These are phyloP conservation scores for Epichloe baconii DNA, from an alignment of 2,329 filamentous ascomycete species.

Conservation along the genomic window DNA sequence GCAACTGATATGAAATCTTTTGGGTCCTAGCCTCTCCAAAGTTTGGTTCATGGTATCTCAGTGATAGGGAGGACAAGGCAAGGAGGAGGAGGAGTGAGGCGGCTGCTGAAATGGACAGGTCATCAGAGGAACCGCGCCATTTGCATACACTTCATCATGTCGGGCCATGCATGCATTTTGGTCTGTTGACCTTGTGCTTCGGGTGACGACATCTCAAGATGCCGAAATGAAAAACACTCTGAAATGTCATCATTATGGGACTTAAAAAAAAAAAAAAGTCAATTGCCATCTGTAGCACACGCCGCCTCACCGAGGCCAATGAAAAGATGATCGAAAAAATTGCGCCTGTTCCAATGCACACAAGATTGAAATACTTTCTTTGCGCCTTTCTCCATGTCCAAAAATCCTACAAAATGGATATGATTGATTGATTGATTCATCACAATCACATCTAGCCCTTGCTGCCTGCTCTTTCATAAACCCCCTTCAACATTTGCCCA, in stretches of 20 bases:
- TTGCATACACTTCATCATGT: no score
- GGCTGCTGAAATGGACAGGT: no score
- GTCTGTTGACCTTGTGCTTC: no score
- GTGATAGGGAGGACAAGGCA: conserved; percentile 14
- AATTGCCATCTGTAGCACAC: not conserved
- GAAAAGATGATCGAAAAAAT: not conserved
- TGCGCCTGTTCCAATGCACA: conserved; percentile 2
- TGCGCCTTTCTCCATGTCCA: not conserved
- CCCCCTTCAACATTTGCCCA: not conserved
- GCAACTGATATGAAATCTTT: not conserved
- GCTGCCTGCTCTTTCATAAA: not conserved
- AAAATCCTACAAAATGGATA: not conserved
- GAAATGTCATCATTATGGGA: not conserved
- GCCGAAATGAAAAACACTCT: not conserved
- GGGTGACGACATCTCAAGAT: no score
- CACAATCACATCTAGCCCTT: not conserved
- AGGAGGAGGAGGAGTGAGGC: no score
- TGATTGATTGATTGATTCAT: not conserved
- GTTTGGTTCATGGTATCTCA: not conserved
- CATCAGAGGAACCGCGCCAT: no score
- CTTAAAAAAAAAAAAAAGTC: not conserved
- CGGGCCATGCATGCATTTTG: no score
- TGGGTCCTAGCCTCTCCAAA: not conserved
- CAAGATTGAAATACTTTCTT: not conserved
- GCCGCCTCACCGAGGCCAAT: not conserved